These are phyloP conservation scores for Trichoderma breve DNA, from an alignment of 2,329 filamentous ascomycete genomes.

Conservation along the genomic window DNA sequence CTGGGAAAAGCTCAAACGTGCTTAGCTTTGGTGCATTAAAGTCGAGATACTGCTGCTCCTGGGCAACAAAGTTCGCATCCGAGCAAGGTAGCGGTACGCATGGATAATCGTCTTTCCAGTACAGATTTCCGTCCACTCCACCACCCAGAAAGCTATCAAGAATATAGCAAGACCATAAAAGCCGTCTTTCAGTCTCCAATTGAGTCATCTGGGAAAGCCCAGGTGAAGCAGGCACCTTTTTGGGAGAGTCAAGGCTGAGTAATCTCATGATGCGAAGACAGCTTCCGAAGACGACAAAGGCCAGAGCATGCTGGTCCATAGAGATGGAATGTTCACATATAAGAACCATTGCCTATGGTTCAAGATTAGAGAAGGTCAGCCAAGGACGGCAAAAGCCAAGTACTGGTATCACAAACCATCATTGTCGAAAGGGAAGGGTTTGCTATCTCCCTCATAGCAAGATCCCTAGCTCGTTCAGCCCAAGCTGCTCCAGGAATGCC, in stretches of 20 bases:
- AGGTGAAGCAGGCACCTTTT: neutral
- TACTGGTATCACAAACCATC: neutral
- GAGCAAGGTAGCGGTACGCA: constrained; percentile 4
- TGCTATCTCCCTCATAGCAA: constrained; percentile 5
- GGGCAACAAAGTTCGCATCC: constrained; percentile 6
- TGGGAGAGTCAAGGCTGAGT: neutral
- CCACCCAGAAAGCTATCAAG: constrained; percentile 10
- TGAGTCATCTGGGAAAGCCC: neutral
- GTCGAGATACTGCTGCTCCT: neutral
- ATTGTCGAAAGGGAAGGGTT: constrained; percentile 6
- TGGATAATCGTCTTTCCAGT: constrained; percentile 3
- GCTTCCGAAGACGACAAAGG: constrained; percentile 8
- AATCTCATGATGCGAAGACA: constrained; percentile 8
- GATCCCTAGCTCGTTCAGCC: neutral
- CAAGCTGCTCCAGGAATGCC: constrained; percentile 4
- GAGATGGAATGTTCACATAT: constrained; percentile 10
- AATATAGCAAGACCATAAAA: constrained; percentile 7
- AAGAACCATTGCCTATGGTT: constrained; percentile 10
- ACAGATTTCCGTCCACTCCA: constrained; percentile 5
- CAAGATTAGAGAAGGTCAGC: neutral
- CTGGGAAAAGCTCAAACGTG: constrained; percentile 1
- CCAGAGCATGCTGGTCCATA: constrained; percentile 1
- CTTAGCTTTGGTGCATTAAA: neutral
- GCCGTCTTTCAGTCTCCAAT: neutral
- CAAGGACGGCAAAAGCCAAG: neutral